Conservation (phyloP, 805 yeast species). For the Ogataea allantospora region DNA sequence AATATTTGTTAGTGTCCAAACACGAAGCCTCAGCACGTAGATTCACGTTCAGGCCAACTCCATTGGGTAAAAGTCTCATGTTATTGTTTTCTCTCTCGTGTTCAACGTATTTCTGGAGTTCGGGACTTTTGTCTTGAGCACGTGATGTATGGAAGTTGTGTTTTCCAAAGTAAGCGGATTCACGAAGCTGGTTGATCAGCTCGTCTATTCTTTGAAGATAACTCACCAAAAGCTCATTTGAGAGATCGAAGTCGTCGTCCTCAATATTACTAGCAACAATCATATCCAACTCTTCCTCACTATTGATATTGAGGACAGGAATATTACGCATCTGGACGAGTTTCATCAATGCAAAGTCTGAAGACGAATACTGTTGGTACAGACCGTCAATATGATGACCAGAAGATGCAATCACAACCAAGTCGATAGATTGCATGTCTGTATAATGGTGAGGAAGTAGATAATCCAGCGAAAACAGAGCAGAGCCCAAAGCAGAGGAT, state of each 20-base stretch:
- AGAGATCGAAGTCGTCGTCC: slow-evolving; percentile 15
- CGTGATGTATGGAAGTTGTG: slow-evolving; percentile 25
- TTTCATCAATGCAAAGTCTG: slow-evolving; percentile 21
- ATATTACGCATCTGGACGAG: slow-evolving; percentile 24
- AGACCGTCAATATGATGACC: slow-evolving; percentile 45
- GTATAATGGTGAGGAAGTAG: slow-evolving; percentile 40
- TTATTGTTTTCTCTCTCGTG: slow-evolving; percentile 15
- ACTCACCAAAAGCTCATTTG: slow-evolving; percentile 10
- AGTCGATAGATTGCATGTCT: slow-evolving; percentile 38
- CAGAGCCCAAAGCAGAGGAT: slow-evolving; percentile 44
- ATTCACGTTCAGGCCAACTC: slow-evolving; percentile 49
- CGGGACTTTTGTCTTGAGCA: slow-evolving; percentile 6
- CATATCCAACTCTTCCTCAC: slow-evolving; percentile 5
- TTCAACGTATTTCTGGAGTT: slow-evolving; percentile 6
- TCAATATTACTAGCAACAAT: slow-evolving; percentile 6
- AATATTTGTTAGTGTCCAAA: slow-evolving; percentile 31
- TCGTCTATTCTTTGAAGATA: slow-evolving; percentile 16
- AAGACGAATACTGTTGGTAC: slow-evolving; percentile 19
- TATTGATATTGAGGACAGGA: slow-evolving; percentile 24
- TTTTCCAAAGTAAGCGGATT: slow-evolving; percentile 8
- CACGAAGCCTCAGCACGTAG: slow-evolving; percentile 36
- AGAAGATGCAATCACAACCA: slow-evolving; percentile 47
- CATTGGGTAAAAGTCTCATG: slow-evolving; percentile 42
- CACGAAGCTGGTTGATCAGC: slow-evolving; percentile 13
- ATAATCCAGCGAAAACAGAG: slow-evolving; percentile 42